These are phyloP conservation scores for Phtheirospermum japonicum DNA, from an alignment of 257 asterid species.

Conservation along the genomic window DNA sequence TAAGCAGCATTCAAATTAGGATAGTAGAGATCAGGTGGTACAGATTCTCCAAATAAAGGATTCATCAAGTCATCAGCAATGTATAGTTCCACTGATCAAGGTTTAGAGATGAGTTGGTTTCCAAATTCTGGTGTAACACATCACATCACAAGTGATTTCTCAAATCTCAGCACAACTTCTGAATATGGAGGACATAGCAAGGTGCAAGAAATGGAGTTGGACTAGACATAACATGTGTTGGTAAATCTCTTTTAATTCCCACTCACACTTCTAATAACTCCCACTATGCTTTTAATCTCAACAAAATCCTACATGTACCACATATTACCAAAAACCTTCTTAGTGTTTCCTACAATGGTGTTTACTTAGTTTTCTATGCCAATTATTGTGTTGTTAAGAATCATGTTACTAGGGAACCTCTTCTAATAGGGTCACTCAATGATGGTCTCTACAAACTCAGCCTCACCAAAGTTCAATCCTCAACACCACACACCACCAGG, in stretches of 20 bases:
- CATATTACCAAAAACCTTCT: neutral
- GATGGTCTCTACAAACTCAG: neutral
- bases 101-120: neutral
- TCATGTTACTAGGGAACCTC: neutral
- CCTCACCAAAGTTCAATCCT: neutral
- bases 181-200: neutral
- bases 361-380: too few species aligned
- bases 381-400: neutral
- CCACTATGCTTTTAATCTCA: too few species aligned
- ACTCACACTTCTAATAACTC: too few species aligned
- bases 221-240: neutral
- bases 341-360: neutral
- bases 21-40: too few species aligned
- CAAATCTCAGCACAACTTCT: neutral
- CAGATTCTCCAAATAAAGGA: too few species aligned
- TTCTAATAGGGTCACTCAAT: neutral
- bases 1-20: too few species aligned
- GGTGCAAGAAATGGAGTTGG: neutral
- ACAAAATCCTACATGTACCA: neutral
- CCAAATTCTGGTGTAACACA: neutral
- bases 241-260: neutral
- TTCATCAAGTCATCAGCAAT: too few species aligned
- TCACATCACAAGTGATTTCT: neutral
- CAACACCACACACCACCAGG: too few species aligned
- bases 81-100: too few species aligned